These are phyloP conservation scores for Penicillium sp. DNA, from an alignment of 2,329 filamentous ascomycete species.

Conservation along the genomic window DNA sequence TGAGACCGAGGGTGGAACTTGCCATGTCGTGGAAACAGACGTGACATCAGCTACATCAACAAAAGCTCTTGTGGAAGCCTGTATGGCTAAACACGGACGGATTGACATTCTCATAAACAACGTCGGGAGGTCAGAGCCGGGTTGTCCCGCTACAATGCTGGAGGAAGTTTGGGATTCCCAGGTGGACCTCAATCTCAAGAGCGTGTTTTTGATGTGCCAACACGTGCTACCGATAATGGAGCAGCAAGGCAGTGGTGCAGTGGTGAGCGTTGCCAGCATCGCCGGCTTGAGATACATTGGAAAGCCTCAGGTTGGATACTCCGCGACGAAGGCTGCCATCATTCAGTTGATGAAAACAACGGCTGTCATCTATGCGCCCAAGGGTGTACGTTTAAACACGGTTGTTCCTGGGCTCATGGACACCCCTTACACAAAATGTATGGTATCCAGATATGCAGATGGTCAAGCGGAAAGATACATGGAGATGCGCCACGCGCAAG, in stretches of 20 bases:
- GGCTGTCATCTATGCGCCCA: slow-evolving; percentile 45
- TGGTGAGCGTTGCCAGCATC: slow-evolving; percentile 54
- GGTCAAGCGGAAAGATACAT: slow-evolving; percentile 47
- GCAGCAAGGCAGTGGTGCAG: slow-evolving; percentile 32
- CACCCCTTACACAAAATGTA: slow-evolving; percentile 51
- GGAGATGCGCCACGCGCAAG: slow-evolving; percentile 24
- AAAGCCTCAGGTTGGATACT: slow-evolving; percentile 57
- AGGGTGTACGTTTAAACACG: slow-evolving; percentile 50
- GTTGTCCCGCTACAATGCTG: slow-evolving; percentile 50
- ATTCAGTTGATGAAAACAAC: slow-evolving; percentile 54
- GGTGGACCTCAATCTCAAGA: slow-evolving; percentile 57
- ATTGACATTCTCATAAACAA: slow-evolving; percentile 64
- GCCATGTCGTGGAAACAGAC: slow-evolving; percentile 48
- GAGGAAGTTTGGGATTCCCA: slow-evolving; percentile 56
- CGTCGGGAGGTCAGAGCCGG: slow-evolving; percentile 58
- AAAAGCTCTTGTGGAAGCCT: slow-evolving; percentile 53
- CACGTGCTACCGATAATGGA: slow-evolving; percentile 28
- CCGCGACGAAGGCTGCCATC: slow-evolving; percentile 53
- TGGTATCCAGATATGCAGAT: slow-evolving; percentile 49
- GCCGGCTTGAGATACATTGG: slow-evolving; percentile 55
- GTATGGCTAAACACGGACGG: slow-evolving; percentile 53
- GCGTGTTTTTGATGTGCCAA: slow-evolving; percentile 55
- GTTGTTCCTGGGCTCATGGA: slow-evolving; percentile 60
- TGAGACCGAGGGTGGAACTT: slow-evolving; percentile 33
- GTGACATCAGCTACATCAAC: slow-evolving; percentile 56